Evolutionary conservation across 2,329 filamentous ascomycete genomes (phyloP).

Genomic region (Albifimbria verrucaria): DNA sequence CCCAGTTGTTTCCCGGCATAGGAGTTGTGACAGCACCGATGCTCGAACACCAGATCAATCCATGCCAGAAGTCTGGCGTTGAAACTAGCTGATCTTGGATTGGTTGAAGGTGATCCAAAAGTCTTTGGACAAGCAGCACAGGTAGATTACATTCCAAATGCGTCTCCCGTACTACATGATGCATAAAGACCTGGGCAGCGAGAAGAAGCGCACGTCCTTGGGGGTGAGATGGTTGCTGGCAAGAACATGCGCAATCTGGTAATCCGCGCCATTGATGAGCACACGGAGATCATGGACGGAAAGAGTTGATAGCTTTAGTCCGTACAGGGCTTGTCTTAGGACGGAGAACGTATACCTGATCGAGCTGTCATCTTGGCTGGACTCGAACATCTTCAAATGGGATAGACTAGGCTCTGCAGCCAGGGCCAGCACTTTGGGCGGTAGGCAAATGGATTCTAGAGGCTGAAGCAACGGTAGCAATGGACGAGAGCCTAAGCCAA

Average conservation of each 20-base stretch:
- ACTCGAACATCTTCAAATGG: constrained; percentile 9
- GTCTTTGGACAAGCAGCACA: not conserved
- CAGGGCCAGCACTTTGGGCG: constrained; percentile 4
- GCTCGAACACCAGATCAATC: constrained; percentile 10
- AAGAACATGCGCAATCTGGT: constrained; percentile 5
- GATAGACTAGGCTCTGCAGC: constrained; percentile 9
- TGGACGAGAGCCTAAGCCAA: constrained; percentile 7
- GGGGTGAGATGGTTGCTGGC: constrained; percentile 3
- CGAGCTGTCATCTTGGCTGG: not conserved
- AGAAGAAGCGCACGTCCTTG: constrained; percentile 6
- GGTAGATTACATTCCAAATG: constrained; percentile 1
- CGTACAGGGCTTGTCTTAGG: constrained; percentile 8
- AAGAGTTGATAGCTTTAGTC: constrained; percentile 4
- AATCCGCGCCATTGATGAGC: constrained; percentile 10
- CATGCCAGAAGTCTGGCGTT: constrained; percentile 4
- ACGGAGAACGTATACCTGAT: constrained; percentile 9
- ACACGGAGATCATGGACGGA: constrained; percentile 10
- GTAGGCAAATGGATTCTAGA: constrained; percentile 8
- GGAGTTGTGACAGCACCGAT: constrained; percentile 8
- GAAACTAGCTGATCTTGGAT: not conserved
- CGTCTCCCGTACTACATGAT: constrained; percentile 8
- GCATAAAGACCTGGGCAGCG: constrained; percentile 8
- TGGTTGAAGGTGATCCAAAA: constrained; percentile 3
- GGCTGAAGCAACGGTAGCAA: constrained; percentile 9
- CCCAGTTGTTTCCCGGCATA: constrained; percentile 6